Evolutionary conservation across 2,329 filamentous ascomycete genomes (phyloP), one percentile per base, ranked within the genome.

Genomic region (Arthrobotrys entomopaga): DNA sequence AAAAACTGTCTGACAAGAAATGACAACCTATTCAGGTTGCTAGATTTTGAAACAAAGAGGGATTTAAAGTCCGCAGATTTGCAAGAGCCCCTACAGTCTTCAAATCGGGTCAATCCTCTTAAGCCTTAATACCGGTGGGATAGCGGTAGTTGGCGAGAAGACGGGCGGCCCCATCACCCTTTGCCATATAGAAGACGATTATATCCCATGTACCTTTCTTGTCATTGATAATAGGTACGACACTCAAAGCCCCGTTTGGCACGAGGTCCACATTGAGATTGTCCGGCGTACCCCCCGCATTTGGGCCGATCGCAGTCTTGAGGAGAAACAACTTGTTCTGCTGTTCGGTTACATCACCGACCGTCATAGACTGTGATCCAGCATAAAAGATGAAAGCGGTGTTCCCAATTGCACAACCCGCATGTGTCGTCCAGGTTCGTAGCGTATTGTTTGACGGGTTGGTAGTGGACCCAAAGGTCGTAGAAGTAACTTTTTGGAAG

Each of bases 1-100:
- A 52, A 52, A 52, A 29, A 29, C 49, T 52, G 49, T 52, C 19
- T 52, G 19, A 52, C 19, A 52, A 52, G 49, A 50, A n/a, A n/a
- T n/a, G n/a, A 29, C 49, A 19, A 52, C n/a, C 49, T 24, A 52
- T 52, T 52, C 7, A 24, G 49, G 7, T 52, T 26, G 49, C 20
- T 4, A n/a, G 20, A 52, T 52, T 52, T 29, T 7, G 26, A 29
- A 29, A 29, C 26, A 29, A 29, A 29, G 26, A 7, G 26, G 26
- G 26, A 7, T 29, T 3, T 29, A 7, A 7, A 29, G 26, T 3
- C 26, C 3, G 26, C 26, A 29, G 26, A 29, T 3, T 24, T 52
- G 19, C 22, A 24, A 20, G 49, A 52, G 49, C 49, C 19, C 11
- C 6, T 26, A 52, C 1, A 24, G 49, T 26, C 49, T 22, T 52